Evolutionary conservation across 495 filamentous ascomycete species (phyloP).

Genomic region (Podospora bellae-mahoneyi): DNA sequence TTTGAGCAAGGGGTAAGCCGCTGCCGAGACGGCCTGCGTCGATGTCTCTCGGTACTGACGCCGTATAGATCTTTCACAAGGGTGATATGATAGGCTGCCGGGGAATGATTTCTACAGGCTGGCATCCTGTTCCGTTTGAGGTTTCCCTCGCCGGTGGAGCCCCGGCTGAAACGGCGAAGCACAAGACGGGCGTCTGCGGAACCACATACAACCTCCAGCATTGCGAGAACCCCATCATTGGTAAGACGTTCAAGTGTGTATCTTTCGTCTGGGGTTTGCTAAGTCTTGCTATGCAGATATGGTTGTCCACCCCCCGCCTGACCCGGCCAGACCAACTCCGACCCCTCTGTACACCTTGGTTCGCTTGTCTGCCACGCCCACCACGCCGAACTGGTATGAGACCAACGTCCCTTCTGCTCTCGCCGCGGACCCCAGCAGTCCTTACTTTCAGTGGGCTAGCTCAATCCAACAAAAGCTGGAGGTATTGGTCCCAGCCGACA

Average conservation of each 20-base stretch:
- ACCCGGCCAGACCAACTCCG: conserved; percentile 25
- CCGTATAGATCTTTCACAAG: conserved; percentile 34
- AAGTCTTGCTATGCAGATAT: conserved; percentile 32
- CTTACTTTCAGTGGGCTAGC: conserved; percentile 40
- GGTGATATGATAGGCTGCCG: conserved; percentile 32
- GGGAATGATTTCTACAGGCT: conserved; percentile 43
- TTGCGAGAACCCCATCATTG: conserved; percentile 43
- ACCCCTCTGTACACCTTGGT: conserved; percentile 42
- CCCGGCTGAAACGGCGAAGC: conserved; percentile 16
- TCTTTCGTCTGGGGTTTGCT: not conserved
- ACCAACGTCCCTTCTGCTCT: conserved; percentile 34
- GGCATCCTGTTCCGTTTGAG: conserved; percentile 38
- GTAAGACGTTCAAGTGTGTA: conserved; percentile 20
- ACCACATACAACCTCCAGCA: conserved; percentile 34
- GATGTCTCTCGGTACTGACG: conserved; percentile 18
- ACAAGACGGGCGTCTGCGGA: conserved; percentile 36
- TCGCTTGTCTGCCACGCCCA: conserved; percentile 45
- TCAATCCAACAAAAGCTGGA: conserved; percentile 42
- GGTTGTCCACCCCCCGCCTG: conserved; percentile 43
- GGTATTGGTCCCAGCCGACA: conserved; percentile 30
- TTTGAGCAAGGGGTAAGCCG: conserved; percentile 44
- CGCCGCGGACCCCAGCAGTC: not conserved
- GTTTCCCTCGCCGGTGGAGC: conserved; percentile 28
- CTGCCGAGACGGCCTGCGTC: no score
- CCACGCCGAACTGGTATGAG: conserved; percentile 44